phyloP scores from a whole-genome alignment of 768 basidiomycete genomes.

The Baorangia bicolor region DNA sequence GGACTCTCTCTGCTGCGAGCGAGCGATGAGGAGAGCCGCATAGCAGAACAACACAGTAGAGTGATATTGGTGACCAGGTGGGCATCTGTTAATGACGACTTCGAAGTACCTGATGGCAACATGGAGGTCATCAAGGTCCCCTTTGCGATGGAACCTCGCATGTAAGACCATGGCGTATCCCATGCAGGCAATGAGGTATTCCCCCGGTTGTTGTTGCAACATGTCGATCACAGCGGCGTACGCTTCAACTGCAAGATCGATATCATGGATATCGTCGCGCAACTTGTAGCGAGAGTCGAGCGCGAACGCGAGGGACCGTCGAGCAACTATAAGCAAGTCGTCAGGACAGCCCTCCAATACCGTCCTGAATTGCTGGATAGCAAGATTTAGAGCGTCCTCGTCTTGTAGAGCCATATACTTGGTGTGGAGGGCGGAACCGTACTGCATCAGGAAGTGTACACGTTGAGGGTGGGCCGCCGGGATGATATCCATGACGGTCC shows the following conservation, averaged over 20 bases:
- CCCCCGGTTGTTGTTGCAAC: background rate
- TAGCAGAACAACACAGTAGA: background rate
- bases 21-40: slow-evolving; percentile 11
- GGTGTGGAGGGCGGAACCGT: slow-evolving; percentile 17
- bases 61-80: slow-evolving; percentile 5
- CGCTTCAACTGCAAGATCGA: slow-evolving; percentile 10
- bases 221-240: slow-evolving; percentile 10
- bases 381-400: slow-evolving; percentile 20
- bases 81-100: slow-evolving; percentile 1
- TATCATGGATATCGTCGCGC: slow-evolving; percentile 14
- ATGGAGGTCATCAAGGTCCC: slow-evolving; percentile 11
- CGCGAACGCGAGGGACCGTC: slow-evolving; percentile 4
- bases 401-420: slow-evolving; percentile 13
- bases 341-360: slow-evolving; percentile 6
- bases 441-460: slow-evolving; percentile 12
- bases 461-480: slow-evolving; percentile 13
- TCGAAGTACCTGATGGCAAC: slow-evolving; percentile 10
- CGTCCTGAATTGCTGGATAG: slow-evolving; percentile 9
- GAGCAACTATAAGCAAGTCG: slow-evolving; percentile 2
- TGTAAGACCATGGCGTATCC: slow-evolving; percentile 6
- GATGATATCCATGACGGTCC: slow-evolving; percentile 3
- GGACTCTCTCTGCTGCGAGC: slow-evolving; percentile 10
- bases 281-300: slow-evolving; percentile 11
- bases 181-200: slow-evolving; percentile 3
- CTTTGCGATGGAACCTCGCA: slow-evolving; percentile 8